phyloP scores from a whole-genome alignment of 2,329 filamentous ascomycete species.

The Zymoseptoria ardabiliae region DNA sequence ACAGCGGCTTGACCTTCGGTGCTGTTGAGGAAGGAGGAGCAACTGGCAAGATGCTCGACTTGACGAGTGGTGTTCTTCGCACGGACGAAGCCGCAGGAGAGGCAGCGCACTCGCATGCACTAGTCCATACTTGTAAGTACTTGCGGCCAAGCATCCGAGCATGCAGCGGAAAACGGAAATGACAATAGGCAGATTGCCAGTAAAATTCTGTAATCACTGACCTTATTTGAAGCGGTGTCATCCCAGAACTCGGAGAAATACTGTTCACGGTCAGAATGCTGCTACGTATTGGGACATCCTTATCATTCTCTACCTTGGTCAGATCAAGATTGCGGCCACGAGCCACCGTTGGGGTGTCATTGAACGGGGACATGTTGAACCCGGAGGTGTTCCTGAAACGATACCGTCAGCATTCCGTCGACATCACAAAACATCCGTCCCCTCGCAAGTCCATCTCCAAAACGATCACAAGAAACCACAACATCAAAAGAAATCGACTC shows the following conservation, averaged over 20 bases:
- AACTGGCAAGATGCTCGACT: conserved; percentile 43
- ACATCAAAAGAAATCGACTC: not conserved
- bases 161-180: not conserved
- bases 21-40: conserved; percentile 38
- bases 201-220: conserved; percentile 8
- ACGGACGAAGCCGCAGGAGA: conserved; percentile 43
- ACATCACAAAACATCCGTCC: not conserved
- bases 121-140: conserved; percentile 9
- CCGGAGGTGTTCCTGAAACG: not conserved
- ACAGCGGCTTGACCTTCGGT: conserved; percentile 36
- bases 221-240: conserved; percentile 22
- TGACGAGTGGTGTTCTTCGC: conserved; percentile 47
- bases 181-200: not conserved
- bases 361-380: not conserved
- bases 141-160: not conserved
- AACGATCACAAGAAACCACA: not conserved
- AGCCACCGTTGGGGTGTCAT: conserved; percentile 17
- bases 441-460: not conserved
- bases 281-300: not conserved
- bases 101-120: conserved; percentile 44
- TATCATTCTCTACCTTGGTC: conserved; percentile 11
- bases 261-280: conserved; percentile 4
- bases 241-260: conserved; percentile 28
- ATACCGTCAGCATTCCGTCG: not conserved
- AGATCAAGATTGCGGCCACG: conserved; percentile 19